phyloP scores from a whole-genome alignment of 2,329 filamentous ascomycete genomes.

The Thelonectria blattea region DNA sequence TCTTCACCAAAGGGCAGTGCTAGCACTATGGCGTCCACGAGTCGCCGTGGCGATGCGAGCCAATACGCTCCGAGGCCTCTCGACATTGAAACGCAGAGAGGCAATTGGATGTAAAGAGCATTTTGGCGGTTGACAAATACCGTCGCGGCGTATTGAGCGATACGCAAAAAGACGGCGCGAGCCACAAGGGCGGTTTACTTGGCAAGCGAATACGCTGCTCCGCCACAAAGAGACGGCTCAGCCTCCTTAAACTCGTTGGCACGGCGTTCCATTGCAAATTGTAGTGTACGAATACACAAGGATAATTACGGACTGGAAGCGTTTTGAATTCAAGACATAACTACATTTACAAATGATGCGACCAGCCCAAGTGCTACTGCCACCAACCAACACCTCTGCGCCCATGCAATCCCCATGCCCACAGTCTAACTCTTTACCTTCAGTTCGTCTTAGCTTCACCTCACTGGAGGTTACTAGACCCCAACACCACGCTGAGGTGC shows the following conservation, averaged over 20 bases:
- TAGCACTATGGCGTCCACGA: neutral
- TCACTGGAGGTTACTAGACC: no score
- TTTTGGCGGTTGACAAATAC: neutral
- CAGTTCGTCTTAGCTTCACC: no score
- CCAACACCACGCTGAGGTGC: no score
- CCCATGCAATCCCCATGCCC: no score
- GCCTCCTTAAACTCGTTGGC: neutral
- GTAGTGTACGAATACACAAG: no score
- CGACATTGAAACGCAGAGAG: neutral
- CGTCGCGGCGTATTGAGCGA: neutral
- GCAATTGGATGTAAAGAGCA: neutral
- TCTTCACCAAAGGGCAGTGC: neutral
- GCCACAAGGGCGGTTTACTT: neutral
- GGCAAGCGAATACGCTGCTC: conserved; percentile 11
- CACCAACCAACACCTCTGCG: no score
- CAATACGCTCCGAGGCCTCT: neutral
- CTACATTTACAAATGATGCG: no score
- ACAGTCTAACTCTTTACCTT: no score
- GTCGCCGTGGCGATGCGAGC: neutral
- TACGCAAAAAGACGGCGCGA: neutral
- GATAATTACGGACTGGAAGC: no score
- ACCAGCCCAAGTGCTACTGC: no score
- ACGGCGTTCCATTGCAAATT: no score
- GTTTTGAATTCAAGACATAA: no score
- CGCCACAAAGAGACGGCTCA: neutral